phyloP scores from a whole-genome alignment of 202 grass and related monocot genomes.

The Carex arenaria region DNA sequence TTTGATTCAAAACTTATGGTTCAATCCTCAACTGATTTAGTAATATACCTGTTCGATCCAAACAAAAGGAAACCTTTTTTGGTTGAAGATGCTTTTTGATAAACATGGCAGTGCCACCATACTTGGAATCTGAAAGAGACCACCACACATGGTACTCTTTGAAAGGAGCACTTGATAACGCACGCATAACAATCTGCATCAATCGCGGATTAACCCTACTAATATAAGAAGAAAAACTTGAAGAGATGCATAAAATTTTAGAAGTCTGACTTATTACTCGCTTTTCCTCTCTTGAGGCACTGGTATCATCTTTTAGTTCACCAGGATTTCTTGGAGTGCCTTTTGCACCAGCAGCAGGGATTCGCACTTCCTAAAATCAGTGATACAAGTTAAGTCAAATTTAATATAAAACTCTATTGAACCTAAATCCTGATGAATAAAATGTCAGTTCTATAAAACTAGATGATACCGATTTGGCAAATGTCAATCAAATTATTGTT shows the following conservation, averaged over 20 bases:
- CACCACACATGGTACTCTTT: conserved; percentile 80
- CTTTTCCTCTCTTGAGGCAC: conserved; percentile 74
- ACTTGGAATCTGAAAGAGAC: conserved; percentile 98
- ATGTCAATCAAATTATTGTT: neutral
- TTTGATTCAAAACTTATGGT: neutral
- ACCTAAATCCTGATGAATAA: neutral
- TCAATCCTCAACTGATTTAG: neutral
- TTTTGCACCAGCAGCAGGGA: conserved; percentile 88
- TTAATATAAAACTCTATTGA: conserved; percentile 2
- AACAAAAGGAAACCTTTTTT: conserved; percentile 80
- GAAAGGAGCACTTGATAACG: conserved; percentile 68
- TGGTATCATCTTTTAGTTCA: conserved; percentile 52
- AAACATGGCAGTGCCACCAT: conserved; percentile 75
- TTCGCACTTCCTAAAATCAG: conserved; percentile 77
- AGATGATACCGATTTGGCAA: neutral
- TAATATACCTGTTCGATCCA: conserved; percentile 70
- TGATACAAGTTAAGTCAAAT: conserved; percentile 14
- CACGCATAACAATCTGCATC: conserved; percentile 57
- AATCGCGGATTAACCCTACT: neutral
- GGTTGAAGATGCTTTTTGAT: conserved; percentile 80
- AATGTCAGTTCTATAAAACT: neutral
- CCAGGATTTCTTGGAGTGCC: conserved; percentile 67
- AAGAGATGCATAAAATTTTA: conserved; percentile 6
- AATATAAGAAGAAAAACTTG: neutral
- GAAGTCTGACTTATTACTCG: conserved; percentile 36